phyloP scores from a whole-genome alignment of 768 basidiomycete species.

The Lentinula sp. region DNA sequence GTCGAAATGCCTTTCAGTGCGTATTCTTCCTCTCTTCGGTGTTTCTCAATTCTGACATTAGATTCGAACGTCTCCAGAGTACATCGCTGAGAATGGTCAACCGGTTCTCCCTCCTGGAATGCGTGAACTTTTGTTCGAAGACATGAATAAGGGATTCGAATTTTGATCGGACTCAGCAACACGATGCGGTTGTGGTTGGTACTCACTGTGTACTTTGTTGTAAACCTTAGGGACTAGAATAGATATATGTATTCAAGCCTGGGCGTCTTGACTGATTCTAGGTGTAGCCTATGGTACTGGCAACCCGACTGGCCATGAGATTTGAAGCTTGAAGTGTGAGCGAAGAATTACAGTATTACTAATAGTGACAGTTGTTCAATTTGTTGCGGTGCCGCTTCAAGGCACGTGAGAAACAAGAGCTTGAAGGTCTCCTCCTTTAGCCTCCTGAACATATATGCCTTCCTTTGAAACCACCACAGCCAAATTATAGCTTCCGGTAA shows the following conservation, averaged over 20 bases:
- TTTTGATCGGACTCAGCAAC: slow-evolving; percentile 34
- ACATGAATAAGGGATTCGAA: slow-evolving; percentile 84
- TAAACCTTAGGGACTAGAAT: no score
- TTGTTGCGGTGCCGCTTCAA: no score
- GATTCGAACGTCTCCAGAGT: slow-evolving; percentile 25
- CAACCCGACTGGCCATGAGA: no score
- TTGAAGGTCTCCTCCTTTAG: not conserved
- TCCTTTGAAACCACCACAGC: not conserved
- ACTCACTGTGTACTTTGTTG: no score
- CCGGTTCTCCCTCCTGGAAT: slow-evolving; percentile 87
- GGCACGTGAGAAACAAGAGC: not conserved
- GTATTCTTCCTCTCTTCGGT: slow-evolving; percentile 20
- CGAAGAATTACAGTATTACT: no score
- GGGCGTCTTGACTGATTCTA: no score
- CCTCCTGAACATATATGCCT: not conserved
- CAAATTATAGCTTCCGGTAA: not conserved
- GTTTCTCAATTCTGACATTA: not conserved
- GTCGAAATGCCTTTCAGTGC: slow-evolving; percentile 98
- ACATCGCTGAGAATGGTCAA: slow-evolving; percentile 44
- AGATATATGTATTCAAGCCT: no score
- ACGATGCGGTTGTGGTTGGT: no score
- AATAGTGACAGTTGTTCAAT: no score
- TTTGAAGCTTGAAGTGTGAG: no score
- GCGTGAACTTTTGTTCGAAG: slow-evolving; percentile 77
- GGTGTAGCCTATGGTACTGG: no score